Evolutionary conservation across 169 alveolate genomes (phyloP), one percentile per base, ranked within the genome.

Genomic region (Plasmodium billcollinsi): DNA sequence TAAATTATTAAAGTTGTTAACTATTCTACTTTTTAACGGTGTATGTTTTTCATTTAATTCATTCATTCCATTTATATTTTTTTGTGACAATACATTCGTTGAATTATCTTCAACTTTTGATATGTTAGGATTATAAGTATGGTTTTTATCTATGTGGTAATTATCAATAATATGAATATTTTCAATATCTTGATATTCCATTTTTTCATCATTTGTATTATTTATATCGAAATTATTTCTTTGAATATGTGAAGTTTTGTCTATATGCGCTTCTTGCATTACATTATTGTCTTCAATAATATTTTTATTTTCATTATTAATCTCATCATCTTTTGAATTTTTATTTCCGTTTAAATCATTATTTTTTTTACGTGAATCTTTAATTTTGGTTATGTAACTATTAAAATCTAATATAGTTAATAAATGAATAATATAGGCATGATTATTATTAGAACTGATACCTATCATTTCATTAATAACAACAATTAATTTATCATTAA

Each of bases 401-500:
- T 86, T 86, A 59, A 72, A 86, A 72, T 86, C 92, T 45, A 86
- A 47, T 62, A 52, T 86, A 6, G 92, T 86, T 20, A 86, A 21
- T 15, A 86, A 86, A 73, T 86, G 92, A 20, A 71, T 73, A 59
- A 86, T 86, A 54, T 86, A 50, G 3, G 88, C 74, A 65, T 86
- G 92, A 39, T 86, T 86, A 54, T 71, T 71, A 80, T 67, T 70
- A 14, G 88, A 61, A 15, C 92, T 86, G 45, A 86, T 47, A 61
- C 73, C 73, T 33, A 73, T 54, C 92, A 86, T 86, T 86, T 86
- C 92, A 56, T 86, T 86, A 20, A 86, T 26, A 43, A 86, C 92
- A 33, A 24, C 2, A 39, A 62, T 65, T 45, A 86, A 56, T 39
- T 62, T 86, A 61, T 86, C 76, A 61, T 86, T 73, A 86, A 86